phyloP scores from a whole-genome alignment of 1,284 basidiomycete species.

The Rhodotorula mucilaginosa region DNA sequence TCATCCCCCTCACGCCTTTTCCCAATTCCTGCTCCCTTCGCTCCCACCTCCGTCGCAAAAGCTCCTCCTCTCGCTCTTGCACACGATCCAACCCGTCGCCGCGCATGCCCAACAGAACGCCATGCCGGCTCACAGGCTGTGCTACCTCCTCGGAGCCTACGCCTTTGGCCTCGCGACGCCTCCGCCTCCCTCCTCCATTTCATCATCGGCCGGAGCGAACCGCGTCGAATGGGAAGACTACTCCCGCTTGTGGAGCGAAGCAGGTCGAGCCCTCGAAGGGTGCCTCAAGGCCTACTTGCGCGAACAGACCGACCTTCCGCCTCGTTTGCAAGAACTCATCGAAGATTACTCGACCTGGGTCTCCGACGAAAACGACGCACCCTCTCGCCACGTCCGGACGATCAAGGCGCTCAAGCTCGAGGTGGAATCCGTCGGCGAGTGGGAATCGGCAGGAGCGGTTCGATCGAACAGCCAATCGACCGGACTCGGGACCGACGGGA shows the following conservation, averaged over 20 bases:
- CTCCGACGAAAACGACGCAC: background rate
- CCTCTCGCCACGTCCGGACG: background rate
- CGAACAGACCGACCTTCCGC: conserved; percentile 25
- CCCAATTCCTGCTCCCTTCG: conserved; percentile 21
- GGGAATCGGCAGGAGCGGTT: background rate
- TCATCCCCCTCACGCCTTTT: conserved; percentile 7
- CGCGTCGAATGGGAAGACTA: background rate
- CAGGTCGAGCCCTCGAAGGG: conserved; percentile 29
- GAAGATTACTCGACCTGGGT: conserved; percentile 3
- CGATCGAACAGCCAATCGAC: conserved; percentile 22
- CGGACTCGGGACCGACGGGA: background rate
- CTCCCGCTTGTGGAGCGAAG: conserved; percentile 10
- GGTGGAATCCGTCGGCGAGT: conserved; percentile 10
- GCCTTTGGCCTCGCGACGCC: conserved; percentile 21
- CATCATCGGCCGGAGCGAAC: background rate
- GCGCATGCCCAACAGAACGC: conserved; percentile 33
- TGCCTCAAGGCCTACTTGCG: conserved; percentile 20
- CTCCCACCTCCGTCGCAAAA: conserved; percentile 16
- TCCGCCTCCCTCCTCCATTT: background rate
- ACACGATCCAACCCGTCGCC: conserved; percentile 19
- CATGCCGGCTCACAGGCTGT: conserved; percentile 25
- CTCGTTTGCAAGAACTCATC: conserved; percentile 22
- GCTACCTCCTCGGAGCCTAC: conserved; percentile 26
- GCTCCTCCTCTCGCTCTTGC: conserved; percentile 22
- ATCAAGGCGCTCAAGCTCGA: conserved; percentile 16